Evolutionary conservation across 2,329 filamentous ascomycete species (phyloP).

Genomic region (Chrysosporium queenslandicum): DNA sequence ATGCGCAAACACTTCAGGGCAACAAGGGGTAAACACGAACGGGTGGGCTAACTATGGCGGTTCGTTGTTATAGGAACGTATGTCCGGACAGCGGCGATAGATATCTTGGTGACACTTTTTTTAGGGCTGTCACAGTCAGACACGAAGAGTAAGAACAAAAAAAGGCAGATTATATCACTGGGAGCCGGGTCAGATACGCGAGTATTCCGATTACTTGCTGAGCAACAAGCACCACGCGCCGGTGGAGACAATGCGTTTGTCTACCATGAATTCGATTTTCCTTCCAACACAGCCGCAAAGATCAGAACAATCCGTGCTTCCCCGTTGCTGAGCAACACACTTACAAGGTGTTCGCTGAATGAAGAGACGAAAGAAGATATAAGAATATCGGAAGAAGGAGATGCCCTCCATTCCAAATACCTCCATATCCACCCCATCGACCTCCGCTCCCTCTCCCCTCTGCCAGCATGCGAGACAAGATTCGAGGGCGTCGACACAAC

Average conservation of each 20-base stretch:
- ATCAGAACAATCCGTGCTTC: constrained; percentile 37
- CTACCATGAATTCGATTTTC: constrained; percentile 92
- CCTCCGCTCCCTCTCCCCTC: constrained; percentile 49
- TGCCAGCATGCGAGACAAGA: constrained; percentile 19
- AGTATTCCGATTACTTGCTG: constrained; percentile 61
- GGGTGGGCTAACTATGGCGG: background rate
- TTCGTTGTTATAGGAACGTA: constrained; percentile 61
- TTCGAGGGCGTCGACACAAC: constrained; percentile 44
- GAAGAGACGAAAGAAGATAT: constrained; percentile 24
- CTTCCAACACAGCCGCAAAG: constrained; percentile 60
- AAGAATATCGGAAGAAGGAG: constrained; percentile 30
- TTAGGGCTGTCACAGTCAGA: constrained; percentile 39
- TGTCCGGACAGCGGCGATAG: constrained; percentile 72
- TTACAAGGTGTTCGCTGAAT: constrained; percentile 25
- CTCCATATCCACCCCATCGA: constrained; percentile 57
- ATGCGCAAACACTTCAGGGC: background rate
- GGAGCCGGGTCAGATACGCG: constrained; percentile 92
- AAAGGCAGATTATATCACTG: constrained; percentile 75
- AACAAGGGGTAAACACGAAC: no score
- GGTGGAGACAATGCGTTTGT: constrained; percentile 38
- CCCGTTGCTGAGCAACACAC: constrained; percentile 24
- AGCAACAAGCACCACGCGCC: constrained; percentile 26
- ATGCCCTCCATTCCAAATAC: constrained; percentile 38
- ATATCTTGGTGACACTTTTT: constrained; percentile 64
- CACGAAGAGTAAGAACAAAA: constrained; percentile 22